Percentiles rank a stretch among this genome's conserved stretches.
phyloP scores from a whole-genome alignment of 495 filamentous ascomycete species.

The Penicillium goetzii region DNA sequence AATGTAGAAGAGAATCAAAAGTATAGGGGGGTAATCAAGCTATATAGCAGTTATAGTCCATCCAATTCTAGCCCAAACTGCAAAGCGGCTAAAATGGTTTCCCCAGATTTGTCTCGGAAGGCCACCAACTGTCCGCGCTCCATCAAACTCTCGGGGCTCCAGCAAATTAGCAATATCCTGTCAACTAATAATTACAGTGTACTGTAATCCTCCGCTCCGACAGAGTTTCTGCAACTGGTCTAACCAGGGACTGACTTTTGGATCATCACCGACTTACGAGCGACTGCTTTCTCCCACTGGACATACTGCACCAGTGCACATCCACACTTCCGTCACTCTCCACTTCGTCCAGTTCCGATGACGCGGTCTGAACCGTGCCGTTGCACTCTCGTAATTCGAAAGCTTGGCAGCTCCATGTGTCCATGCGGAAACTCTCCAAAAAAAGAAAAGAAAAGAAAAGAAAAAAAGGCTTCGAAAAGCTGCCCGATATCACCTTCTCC shows the following conservation, averaged over 20 bases:
- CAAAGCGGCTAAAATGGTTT: neutral
- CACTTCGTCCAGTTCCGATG: conserved; percentile 17
- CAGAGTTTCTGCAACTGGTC: neutral
- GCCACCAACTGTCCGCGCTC: neutral
- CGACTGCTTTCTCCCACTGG: too few relatives aligned
- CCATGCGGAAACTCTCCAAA: neutral
- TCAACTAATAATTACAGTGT: neutral
- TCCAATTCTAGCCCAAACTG: neutral
- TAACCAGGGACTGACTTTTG: neutral
- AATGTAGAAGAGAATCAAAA: neutral
- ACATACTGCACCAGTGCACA: neutral
- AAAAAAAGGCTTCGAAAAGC: neutral
- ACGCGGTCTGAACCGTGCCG: conserved; percentile 21
- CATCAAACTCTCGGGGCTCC: conserved; percentile 5
- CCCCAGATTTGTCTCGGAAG: neutral
- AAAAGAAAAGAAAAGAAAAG: neutral
- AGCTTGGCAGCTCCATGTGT: conserved; percentile 15
- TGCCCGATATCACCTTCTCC: neutral
- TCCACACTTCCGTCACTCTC: neutral
- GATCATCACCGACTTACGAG: neutral
- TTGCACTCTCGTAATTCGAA: conserved; percentile 1
- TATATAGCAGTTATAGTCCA: too few relatives aligned
- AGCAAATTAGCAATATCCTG: neutral
- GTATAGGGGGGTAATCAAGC: neutral
- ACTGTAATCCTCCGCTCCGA: conserved; percentile 8